Evolutionary conservation across 164 flowering plant genomes (phyloP), one percentile per base, ranked within the genome.

Genomic region (Nymphaea thermarum): DNA sequence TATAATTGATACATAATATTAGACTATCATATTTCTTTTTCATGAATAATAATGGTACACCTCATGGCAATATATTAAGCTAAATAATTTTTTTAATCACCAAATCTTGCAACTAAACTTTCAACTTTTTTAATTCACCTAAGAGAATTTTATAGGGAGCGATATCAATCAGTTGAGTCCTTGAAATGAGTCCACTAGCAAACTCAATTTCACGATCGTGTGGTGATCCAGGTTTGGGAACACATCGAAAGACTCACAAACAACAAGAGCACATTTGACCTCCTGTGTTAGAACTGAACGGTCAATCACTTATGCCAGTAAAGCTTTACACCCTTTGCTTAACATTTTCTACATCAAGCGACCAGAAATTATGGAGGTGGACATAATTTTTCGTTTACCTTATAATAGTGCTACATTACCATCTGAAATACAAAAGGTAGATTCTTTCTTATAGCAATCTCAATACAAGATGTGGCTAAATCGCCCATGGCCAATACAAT

Each of bases 391-490:
- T 8, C 7, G 18, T 6, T 3, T 2, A 3, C 8, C 0, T 6
- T 3, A 2, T 11, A 8, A 61, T 5, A n/a, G 2, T n/a, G 0
- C 6, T 2, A 5, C 2, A 0, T 2, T n/a, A 1, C 1, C 36
- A 25, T 25, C 36, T 25, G 1, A 25, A 25, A 4, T 61, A 8
- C 12, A 61, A 2, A 61, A 61, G 16, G 18, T n/a, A 4, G 2
- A 0, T 3, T n/a, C 6, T 25, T n/a, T 10, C 41, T 10, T 10
- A 2, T 3, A 61, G 16, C 11, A 2, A 8, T 6, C 16, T 2
- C 2, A 2, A n/a, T 7, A 2, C 12, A 25, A 6, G 3, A 25
- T n/a, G 16, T 11, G 16, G 63, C 16, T 6, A 61, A 8, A 2
- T 2, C 2, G 5, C 16, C n/a, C 11, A 61, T 61, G 4, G 0